Base-by-base conservation (phyloP, 1,284 basidiomycete genomes). In the Athelia sp. region DNA sequence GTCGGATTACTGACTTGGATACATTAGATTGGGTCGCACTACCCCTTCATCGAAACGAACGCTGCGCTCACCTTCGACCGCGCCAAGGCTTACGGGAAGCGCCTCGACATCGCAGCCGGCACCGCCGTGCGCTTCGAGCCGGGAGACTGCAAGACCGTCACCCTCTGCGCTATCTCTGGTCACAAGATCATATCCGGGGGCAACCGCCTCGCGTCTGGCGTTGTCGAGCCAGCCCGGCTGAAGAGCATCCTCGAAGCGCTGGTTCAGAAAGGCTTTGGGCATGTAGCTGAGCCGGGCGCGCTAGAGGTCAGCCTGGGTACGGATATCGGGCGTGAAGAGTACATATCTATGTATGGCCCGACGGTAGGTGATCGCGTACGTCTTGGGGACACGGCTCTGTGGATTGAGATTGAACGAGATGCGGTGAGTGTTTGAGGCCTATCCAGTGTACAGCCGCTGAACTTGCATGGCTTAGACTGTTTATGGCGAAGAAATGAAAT, bases 51-150 rank as follows among this genome's bases (percentile, higher is more conserved):
- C 55, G 95, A 98, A 69, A 89, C 89, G 14, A 99, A 99, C 68
- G 69, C 81, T 1, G 73, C 79, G 0, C 78, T 99, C 6, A 72
- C 74, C 2, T 98, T 99, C 59, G 93, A 98, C 67, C 84, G 97
- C 14, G 69, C 70, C 1, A 75, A 82, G 49, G 81, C 93, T 0
- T 87, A 95, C 52, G 91, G 90, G 3, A 93, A 82, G 60, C 81
- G 90, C 15, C 81, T 99, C 2, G 93, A 99, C 65, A 95, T 98
- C 46, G 74, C 94, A 0, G 87, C 97, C 0, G 96, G 93, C 6
- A 98, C 94, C 0, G 95, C 97, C 1, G 90, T 98, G 4, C 84
- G 97, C 17, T 99, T 99, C 64, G 97, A 99, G 64, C 96, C 97
- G 0, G 94, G 94, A 8, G 93, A 97, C 60, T 66, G 70, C 23